A percentile compares a stretch with the other conserved stretches of the same genome.
These are phyloP conservation scores for Arthromyces matolae DNA, from an alignment of 768 basidiomycete genomes.

Conservation along the genomic window DNA sequence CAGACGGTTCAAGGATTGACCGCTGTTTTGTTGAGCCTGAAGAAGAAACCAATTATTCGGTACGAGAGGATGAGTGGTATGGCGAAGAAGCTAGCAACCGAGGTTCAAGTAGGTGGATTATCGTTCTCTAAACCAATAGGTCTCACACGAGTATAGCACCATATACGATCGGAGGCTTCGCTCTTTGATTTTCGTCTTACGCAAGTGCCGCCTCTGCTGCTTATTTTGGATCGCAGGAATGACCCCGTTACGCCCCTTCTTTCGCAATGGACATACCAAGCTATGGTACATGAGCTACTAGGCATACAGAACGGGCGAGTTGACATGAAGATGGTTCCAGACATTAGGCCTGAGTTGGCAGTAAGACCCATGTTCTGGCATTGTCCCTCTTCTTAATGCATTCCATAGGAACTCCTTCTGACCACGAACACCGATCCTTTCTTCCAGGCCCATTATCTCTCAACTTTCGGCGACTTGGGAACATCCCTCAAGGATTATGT, in stretches of 20 bases:
- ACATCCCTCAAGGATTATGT: conserved; percentile 90
- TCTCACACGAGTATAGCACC: conserved; percentile 45
- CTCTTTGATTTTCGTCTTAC: conserved; percentile 92
- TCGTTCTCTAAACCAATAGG: background rate
- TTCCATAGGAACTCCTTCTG: conserved; percentile 81
- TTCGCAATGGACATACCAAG: conserved; percentile 99
- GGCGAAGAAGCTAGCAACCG: conserved; percentile 84
- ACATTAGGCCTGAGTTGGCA: conserved; percentile 80
- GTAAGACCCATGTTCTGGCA: conserved; percentile 37
- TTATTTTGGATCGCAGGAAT: conserved; percentile 93
- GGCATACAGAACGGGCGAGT: conserved; percentile 95
- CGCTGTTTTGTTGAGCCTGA: conserved; percentile 87
- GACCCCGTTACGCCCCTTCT: conserved; percentile 96
- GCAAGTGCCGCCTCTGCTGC: conserved; percentile 81
- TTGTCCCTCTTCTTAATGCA: conserved; percentile 5
- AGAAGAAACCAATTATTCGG: conserved; percentile 92
- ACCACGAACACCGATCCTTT: conserved; percentile 91
- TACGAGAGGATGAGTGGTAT: conserved; percentile 92
- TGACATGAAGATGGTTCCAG: conserved; percentile 77
- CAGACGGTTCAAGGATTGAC: conserved; percentile 77
- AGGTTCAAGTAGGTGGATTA: conserved; percentile 64
- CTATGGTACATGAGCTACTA: conserved; percentile 96
- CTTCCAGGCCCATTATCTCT: conserved; percentile 84
- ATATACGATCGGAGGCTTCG: conserved; percentile 73
- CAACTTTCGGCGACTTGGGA: conserved; percentile 96